Base-by-base conservation (phyloP, 169 alveolate species). In the Gregarina niphandrodes region DNA sequence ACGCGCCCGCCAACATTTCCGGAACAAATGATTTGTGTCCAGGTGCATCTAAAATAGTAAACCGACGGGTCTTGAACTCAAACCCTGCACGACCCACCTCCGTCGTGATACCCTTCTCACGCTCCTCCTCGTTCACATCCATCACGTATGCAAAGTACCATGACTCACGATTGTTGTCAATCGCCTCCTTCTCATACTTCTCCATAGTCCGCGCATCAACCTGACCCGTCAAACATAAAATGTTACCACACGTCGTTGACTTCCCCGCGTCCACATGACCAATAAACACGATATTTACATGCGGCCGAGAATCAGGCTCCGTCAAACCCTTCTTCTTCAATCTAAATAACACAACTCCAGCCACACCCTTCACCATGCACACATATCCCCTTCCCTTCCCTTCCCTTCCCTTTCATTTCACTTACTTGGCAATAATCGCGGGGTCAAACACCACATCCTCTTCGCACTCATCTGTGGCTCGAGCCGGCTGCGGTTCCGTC, bases 211-310 rank as follows among this genome's bases (percentile, higher is more conserved):
- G 73, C 49, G 82, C 88, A 57, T 86, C 96, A 9, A 91, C 94
- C 49, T 80, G 66, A 6, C 95, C 95, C 22, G 78, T 51, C 11
- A 63, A 49, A 47, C 50, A 70, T 51, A 87, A 53, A 21, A 87
- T 76, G 49, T 82, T 80, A 9, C 97, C 97, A 42, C 95, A 87
- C 12, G 96, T 88, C 5, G 99, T 93, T 22, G 96, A 81, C 65
- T 93, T 93, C 24, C 99, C 99, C 15, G 97, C 98, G 70, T 89
- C 99, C 19, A 89, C 97, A 63, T 93, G 98, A 6, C 99, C 99
- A 20, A 93, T 92, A 63, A 89, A 93, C 17, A 93, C 97, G 19
- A 93, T 67, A 52, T 88, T 87, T 53, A 78, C 56, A 20, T 80
- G 91, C 16, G 69, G 86, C 49, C 88, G 54, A 4, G 80, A 64